phyloP scores from a whole-genome alignment of 2,329 filamentous ascomycete genomes.

The Hypoxylon sp. region DNA sequence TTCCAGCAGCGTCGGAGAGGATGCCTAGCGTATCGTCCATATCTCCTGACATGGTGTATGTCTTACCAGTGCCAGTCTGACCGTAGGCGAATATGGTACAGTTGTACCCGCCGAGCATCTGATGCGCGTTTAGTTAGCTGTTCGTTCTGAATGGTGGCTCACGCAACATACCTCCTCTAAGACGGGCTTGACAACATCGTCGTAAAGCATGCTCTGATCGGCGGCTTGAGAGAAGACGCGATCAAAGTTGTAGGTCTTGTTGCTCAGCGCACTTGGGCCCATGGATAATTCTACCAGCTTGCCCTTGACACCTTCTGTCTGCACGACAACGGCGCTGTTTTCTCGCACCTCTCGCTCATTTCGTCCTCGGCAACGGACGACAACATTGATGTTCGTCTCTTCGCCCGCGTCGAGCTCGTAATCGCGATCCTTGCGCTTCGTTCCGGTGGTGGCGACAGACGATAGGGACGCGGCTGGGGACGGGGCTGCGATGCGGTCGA shows the following conservation, averaged over 20 bases:
- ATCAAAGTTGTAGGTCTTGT: constrained; percentile 97
- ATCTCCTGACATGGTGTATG: constrained; percentile 99
- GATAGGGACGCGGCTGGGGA: constrained; percentile 77
- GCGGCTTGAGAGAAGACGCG: constrained; percentile 96
- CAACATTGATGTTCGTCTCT: constrained; percentile 97
- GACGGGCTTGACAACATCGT: constrained; percentile 93
- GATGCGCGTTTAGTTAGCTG: constrained; percentile 20
- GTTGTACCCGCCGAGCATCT: constrained; percentile 95
- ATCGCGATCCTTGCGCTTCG: constrained; percentile 87
- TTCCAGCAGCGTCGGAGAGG: constrained; percentile 89
- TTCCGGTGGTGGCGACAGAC: constrained; percentile 65
- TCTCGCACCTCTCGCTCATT: constrained; percentile 92
- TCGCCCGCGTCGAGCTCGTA: constrained; percentile 75
- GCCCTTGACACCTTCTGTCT: constrained; percentile 86
- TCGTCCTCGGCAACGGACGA: constrained; percentile 91
- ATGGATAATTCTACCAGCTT: constrained; percentile 86
- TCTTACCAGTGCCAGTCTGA: constrained; percentile 97
- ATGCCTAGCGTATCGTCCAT: constrained; percentile 88
- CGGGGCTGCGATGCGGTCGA: constrained; percentile 56
- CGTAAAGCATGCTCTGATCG: constrained; percentile 92
- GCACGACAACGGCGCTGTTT: constrained; percentile 92
- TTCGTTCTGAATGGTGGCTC: not conserved
- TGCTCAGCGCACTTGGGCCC: constrained; percentile 90
- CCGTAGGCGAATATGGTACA: constrained; percentile 99
- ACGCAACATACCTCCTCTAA: constrained; percentile 77